A percentile compares a stretch with the other conserved stretches of the same genome.
phyloP scores from a whole-genome alignment of 2,329 filamentous ascomycete species.

The Karstenula rhodostoma region DNA sequence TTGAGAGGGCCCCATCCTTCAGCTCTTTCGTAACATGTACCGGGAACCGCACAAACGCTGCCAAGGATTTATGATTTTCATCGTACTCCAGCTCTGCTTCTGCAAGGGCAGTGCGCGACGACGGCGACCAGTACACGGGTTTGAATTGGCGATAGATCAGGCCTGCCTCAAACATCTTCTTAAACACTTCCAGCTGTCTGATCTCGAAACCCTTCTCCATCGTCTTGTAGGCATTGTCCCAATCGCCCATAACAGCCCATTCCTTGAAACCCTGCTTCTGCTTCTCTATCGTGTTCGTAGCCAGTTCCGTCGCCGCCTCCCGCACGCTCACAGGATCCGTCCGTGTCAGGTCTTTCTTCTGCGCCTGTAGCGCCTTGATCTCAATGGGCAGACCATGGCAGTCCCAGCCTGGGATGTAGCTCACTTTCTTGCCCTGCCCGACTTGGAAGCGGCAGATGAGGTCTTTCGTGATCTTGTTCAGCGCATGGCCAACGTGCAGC shows the following conservation, averaged over 20 bases:
- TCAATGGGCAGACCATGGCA: slow-evolving; percentile 98
- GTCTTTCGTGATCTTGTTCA: slow-evolving; percentile 98
- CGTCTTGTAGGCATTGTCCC: slow-evolving; percentile 78
- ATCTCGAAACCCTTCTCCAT: slow-evolving; percentile 81
- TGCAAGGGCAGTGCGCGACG: slow-evolving; percentile 78
- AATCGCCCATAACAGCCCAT: slow-evolving; percentile 82
- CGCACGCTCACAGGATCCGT: slow-evolving; percentile 66
- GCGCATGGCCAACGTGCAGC: slow-evolving; percentile 89
- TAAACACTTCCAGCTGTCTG: slow-evolving; percentile 77
- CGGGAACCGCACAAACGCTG: slow-evolving; percentile 83
- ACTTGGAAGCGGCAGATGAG: slow-evolving; percentile 85
- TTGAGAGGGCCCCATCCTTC: slow-evolving; percentile 44
- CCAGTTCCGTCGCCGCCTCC: slow-evolving; percentile 69
- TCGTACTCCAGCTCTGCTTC: slow-evolving; percentile 88
- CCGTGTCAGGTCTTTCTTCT: slow-evolving; percentile 49
- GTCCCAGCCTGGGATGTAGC: slow-evolving; percentile 94
- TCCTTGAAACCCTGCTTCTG: slow-evolving; percentile 78
- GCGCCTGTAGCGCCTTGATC: slow-evolving; percentile 82
- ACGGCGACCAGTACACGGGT: slow-evolving; percentile 87
- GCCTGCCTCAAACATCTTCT: slow-evolving; percentile 72
- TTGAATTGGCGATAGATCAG: slow-evolving; percentile 81
- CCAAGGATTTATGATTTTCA: slow-evolving; percentile 73
- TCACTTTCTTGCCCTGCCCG: slow-evolving; percentile 76
- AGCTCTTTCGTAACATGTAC: slow-evolving; percentile 61
- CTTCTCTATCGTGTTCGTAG: slow-evolving; percentile 71